Base-by-base conservation (phyloP, 768 basidiomycete species). In the Collybiopsis luxurians region DNA sequence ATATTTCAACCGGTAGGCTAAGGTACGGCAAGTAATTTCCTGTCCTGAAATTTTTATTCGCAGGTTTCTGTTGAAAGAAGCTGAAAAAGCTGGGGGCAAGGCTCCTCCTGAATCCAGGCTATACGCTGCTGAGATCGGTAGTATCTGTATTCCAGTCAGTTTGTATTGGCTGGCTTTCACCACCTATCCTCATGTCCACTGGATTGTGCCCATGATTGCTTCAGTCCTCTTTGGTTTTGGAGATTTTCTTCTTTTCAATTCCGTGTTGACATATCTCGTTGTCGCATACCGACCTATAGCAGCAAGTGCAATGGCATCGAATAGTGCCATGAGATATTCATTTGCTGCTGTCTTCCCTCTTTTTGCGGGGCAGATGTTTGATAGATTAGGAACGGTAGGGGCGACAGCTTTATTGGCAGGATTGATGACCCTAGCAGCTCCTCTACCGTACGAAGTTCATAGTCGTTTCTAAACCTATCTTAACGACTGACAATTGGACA, bases 261-360 rank as follows among this genome's bases (percentile, higher is more conserved):
- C 82, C 7, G 83, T 82, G 2, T 89, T 89, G 70, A 86, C 82
- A 4, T 89, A 89, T 69, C 76, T 89, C 53, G 83, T 89, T 55
- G 85, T 84, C 46, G 77, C 82, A 1, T 89, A 89, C 66, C 75
- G 81, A 23, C 82, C 86, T 12, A 85, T 86, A 66, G 81, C 78
- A 7, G 85, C 86, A 1, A 85, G 83, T 40, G 87, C 86, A 5
- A 80, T 89, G 71, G 87, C 85, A 3, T 72, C 85, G 21, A 87
- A 86, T 56, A 83, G 83, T 52, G 80, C 84, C 15, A 69, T 86
- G 60, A 79, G 86, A 42, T 85, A 82, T 0, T 63, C 79, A 0
- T 80, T 85, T 57, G 87, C 85, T 2, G 84, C 82, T 0, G 77
- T 77, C 2, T 87, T 87, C 67, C 87, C 87, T 0, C 77, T 66